These are phyloP conservation scores for Thalassiosira exigua DNA, from an alignment of 352 stramenopile genomes.

Conservation along the genomic window DNA sequence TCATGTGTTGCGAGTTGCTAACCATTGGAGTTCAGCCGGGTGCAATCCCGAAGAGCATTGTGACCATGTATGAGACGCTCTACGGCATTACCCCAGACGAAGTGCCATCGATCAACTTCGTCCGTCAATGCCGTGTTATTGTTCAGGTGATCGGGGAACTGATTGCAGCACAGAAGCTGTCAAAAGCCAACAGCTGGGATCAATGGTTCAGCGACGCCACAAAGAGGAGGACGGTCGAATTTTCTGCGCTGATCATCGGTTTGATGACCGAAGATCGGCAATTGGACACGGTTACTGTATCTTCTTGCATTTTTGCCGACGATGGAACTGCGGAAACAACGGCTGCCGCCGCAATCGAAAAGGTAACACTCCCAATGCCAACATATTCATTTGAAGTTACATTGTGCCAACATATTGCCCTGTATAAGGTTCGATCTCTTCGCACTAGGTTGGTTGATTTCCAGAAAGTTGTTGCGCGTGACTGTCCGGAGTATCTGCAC, in stretches of 20 bases:
- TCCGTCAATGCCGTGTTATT: constrained; percentile 4
- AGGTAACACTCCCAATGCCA: background rate
- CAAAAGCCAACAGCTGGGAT: background rate
- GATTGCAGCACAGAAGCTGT: background rate
- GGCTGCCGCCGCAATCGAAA: constrained; percentile 13
- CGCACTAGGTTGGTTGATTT: background rate
- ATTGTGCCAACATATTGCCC: background rate
- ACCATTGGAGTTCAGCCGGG: background rate
- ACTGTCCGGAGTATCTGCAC: background rate
- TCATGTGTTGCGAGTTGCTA: constrained; percentile 14
- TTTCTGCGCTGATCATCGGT: constrained; percentile 39
- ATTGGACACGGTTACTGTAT: constrained; percentile 32
- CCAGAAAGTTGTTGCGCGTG: constrained; percentile 2
- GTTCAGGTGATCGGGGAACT: constrained; percentile 5
- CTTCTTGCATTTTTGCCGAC: constrained; percentile 37
- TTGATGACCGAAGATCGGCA: background rate
- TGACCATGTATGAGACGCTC: background rate
- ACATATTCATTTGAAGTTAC: background rate
- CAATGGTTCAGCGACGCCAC: background rate
- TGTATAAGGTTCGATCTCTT: no score
- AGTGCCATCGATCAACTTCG: constrained; percentile 4
- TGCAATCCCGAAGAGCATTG: background rate
- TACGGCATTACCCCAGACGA: background rate
- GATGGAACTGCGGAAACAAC: constrained; percentile 25
- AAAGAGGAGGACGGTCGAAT: constrained; percentile 9